Percentiles rank a stretch among this genome's conserved stretches.
Evolutionary conservation across 2,329 filamentous ascomycete genomes (phyloP).

Genomic region (Ramichloridium luteum): DNA sequence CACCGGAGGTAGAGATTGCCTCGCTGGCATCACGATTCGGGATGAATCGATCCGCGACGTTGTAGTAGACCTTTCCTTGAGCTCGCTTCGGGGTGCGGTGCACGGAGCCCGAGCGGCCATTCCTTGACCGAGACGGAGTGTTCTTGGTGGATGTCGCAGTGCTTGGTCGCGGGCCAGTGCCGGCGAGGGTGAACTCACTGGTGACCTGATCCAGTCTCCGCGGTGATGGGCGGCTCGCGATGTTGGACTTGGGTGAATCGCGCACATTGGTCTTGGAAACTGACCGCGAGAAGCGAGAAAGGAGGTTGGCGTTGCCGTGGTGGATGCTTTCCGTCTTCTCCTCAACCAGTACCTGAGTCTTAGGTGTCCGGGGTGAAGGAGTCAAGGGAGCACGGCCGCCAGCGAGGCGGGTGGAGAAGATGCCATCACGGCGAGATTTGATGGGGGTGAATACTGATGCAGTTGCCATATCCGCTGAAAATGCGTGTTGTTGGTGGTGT

Average conservation of each 20-base stretch:
- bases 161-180: slow-evolving; percentile 50
- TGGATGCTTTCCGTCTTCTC: slow-evolving; percentile 56
- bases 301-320: slow-evolving; percentile 60
- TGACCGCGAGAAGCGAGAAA: slow-evolving; percentile 64
- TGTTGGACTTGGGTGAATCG: slow-evolving; percentile 94
- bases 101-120: slow-evolving; percentile 27
- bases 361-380: slow-evolving; percentile 68
- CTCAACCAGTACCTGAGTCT: slow-evolving; percentile 44
- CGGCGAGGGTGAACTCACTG: slow-evolving; percentile 82
- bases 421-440: slow-evolving; percentile 75
- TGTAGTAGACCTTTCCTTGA: slow-evolving; percentile 55
- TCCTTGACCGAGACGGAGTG: slow-evolving; percentile 32
- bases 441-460: slow-evolving; percentile 74
- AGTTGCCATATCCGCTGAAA: slow-evolving; percentile 58
- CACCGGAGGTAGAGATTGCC: slow-evolving; percentile 56
- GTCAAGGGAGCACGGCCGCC: slow-evolving; percentile 91
- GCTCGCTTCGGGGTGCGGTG: slow-evolving; percentile 30
- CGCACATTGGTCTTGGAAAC: slow-evolving; percentile 56
- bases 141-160: slow-evolving; percentile 32
- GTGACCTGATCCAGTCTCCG: slow-evolving; percentile 82
- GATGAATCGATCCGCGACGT: slow-evolving; percentile 76
- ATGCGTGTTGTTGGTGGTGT: slow-evolving; percentile 14
- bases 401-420: slow-evolving; percentile 86
- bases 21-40: slow-evolving; percentile 87
- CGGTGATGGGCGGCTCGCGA: slow-evolving; percentile 64